phyloP scores from a whole-genome alignment of 352 stramenopile species.

The Globisporangium takayamanum region DNA sequence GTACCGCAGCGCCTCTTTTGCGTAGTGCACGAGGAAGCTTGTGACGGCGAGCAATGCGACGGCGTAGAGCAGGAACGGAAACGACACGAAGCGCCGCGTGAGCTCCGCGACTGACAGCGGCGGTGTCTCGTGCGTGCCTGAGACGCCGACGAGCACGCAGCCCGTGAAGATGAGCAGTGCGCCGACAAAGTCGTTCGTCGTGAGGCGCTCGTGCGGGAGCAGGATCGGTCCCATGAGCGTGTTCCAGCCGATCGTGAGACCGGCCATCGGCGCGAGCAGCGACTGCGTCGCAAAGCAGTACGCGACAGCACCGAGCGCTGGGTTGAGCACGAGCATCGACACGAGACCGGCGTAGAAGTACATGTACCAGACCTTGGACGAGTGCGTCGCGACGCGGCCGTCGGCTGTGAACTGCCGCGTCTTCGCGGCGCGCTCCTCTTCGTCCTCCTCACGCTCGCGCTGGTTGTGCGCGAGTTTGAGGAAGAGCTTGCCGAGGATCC shows the following conservation, averaged over 20 bases:
- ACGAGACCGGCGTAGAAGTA: slow-evolving; percentile 69
- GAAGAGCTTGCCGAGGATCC: slow-evolving; percentile 74
- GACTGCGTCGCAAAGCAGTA: slow-evolving; percentile 81
- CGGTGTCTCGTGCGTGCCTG: slow-evolving; percentile 55
- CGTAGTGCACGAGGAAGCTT: slow-evolving; percentile 47
- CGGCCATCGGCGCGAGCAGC: slow-evolving; percentile 74
- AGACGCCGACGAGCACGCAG: slow-evolving; percentile 69
- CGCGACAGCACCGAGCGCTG: slow-evolving; percentile 46
- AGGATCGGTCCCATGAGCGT: slow-evolving; percentile 68
- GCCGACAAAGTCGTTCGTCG: slow-evolving; percentile 69
- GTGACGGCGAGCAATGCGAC: slow-evolving; percentile 30
- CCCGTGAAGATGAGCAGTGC: slow-evolving; percentile 71
- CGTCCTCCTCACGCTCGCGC: slow-evolving; percentile 52
- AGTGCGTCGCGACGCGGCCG: slow-evolving; percentile 1
- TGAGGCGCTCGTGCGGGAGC: slow-evolving; percentile 59
- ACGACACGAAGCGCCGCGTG: slow-evolving; percentile 37
- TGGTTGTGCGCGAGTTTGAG: slow-evolving; percentile 78
- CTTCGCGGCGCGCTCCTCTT: slow-evolving; percentile 19
- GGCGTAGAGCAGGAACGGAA: slow-evolving; percentile 63
- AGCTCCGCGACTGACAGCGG: slow-evolving; percentile 59
- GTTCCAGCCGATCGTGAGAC: slow-evolving; percentile 80
- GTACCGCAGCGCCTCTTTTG: slow-evolving; percentile 45
- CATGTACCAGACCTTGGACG: slow-evolving; percentile 34
- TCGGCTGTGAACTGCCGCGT: slow-evolving; percentile 20
- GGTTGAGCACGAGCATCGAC: slow-evolving; percentile 76